Evolutionary conservation across 2,329 filamentous ascomycete genomes (phyloP).

Genomic region (Botryosphaeria agaves): DNA sequence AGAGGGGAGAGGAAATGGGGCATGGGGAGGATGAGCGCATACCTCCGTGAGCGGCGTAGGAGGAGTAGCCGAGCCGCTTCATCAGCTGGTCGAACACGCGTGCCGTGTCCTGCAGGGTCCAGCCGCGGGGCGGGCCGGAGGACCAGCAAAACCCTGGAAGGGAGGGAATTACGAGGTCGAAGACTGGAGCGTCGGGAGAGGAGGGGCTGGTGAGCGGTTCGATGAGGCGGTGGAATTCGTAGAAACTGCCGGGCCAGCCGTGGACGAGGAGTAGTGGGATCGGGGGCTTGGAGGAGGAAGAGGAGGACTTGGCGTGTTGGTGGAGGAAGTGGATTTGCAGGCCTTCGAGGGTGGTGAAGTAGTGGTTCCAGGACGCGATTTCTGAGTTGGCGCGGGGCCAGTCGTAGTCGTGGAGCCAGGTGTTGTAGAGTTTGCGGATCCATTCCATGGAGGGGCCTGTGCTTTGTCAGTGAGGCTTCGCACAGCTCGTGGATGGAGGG

Average conservation of each 20-base stretch:
- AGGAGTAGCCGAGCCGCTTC: constrained; percentile 21
- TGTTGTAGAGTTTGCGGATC: constrained; percentile 15
- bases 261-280: constrained; percentile 25
- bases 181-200: constrained; percentile 17
- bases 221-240: constrained; percentile 25
- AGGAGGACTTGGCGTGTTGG: constrained; percentile 10
- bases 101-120: constrained; percentile 20
- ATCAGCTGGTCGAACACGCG: constrained; percentile 21
- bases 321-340: constrained; percentile 23
- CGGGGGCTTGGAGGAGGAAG: constrained; percentile 10
- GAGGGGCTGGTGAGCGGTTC: constrained; percentile 16
- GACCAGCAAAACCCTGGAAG: constrained; percentile 38
- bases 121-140: constrained; percentile 13
- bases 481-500: background rate
- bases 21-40: too few relatives aligned
- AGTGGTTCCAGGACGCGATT: constrained; percentile 18
- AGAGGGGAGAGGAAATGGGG: too few relatives aligned
- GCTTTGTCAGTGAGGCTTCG: constrained; percentile 1
- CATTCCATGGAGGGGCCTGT: constrained; percentile 12
- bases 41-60: constrained; percentile 21
- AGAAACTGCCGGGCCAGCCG: constrained; percentile 28
- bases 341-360: constrained; percentile 16
- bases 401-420: constrained; percentile 17
- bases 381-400: constrained; percentile 15
- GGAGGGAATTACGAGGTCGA: constrained; percentile 40